Evolutionary conservation across 1,284 basidiomycete species (phyloP).

Genomic region (Clitocybe nebularis): DNA sequence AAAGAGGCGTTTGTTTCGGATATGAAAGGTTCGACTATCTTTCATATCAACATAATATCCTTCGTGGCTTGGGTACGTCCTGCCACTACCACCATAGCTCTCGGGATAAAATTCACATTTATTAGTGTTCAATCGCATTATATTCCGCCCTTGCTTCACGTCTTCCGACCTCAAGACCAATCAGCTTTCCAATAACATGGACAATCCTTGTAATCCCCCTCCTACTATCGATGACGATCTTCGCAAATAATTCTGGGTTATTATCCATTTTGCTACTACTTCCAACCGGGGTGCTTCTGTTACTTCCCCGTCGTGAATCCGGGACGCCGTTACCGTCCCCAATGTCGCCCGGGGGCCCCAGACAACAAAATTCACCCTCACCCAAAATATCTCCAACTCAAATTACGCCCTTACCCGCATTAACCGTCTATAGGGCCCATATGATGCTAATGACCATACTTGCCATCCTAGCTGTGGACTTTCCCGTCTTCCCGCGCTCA

Average conservation of each 20-base stretch:
- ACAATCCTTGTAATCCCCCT: constrained; percentile 70
- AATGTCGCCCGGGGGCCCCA: constrained; percentile 13
- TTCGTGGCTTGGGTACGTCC: constrained; percentile 66
- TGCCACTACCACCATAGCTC: constrained; percentile 16
- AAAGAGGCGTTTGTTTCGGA: constrained; percentile 90
- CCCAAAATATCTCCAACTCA: constrained; percentile 10
- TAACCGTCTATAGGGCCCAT: constrained; percentile 90
- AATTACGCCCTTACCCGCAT: constrained; percentile 54
- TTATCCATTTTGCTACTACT: constrained; percentile 51
- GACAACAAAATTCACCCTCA: constrained; percentile 19
- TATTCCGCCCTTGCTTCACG: constrained; percentile 58
- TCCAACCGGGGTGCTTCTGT: constrained; percentile 36
- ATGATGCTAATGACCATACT: constrained; percentile 94
- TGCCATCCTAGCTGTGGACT: constrained; percentile 95
- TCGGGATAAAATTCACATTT: neutral
- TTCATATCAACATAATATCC: constrained; percentile 74
- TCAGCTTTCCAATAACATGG: constrained; percentile 57
- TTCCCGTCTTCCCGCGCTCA: constrained; percentile 83
- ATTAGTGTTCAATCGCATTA: constrained; percentile 67
- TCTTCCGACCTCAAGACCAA: constrained; percentile 29
- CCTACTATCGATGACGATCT: constrained; percentile 75
- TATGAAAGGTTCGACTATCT: constrained; percentile 73
- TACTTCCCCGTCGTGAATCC: constrained; percentile 38
- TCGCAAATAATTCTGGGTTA: constrained; percentile 53
- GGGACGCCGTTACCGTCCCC: constrained; percentile 50